phyloP scores from a whole-genome alignment of 768 basidiomycete genomes.

The Tremella yokohamensis region DNA sequence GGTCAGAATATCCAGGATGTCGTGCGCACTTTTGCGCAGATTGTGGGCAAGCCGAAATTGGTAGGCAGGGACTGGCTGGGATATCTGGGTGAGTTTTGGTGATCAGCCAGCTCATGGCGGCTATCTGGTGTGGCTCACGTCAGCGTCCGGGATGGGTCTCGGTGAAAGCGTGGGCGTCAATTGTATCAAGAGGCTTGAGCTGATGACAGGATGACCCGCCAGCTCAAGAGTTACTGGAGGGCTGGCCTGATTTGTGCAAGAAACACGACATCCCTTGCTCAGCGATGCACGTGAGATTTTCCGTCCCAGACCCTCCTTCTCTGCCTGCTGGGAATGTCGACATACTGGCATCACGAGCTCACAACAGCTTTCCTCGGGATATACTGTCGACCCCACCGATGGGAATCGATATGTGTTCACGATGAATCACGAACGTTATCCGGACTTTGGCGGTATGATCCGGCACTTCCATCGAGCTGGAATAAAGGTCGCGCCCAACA shows the following conservation, averaged over 20 bases:
- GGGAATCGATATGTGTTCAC: slow-evolving; percentile 43
- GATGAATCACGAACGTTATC: slow-evolving; percentile 47
- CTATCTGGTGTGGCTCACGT: not conserved
- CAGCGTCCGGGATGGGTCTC: slow-evolving; percentile 43
- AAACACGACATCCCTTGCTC: slow-evolving; percentile 49
- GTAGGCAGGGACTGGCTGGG: slow-evolving; percentile 45
- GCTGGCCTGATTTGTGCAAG: slow-evolving; percentile 46
- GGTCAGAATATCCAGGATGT: slow-evolving; percentile 36
- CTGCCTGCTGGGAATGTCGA: not conserved
- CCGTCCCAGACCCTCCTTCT: not conserved
- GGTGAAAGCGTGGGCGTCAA: slow-evolving; percentile 29
- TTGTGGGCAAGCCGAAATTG: slow-evolving; percentile 39
- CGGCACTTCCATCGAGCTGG: slow-evolving; percentile 42
- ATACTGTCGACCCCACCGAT: slow-evolving; percentile 31
- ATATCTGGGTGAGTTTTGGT: slow-evolving; percentile 36
- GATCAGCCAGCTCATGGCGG: not conserved
- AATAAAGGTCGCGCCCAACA: slow-evolving; percentile 49
- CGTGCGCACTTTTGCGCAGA: slow-evolving; percentile 36
- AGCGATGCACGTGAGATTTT: slow-evolving; percentile 39
- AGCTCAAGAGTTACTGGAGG: slow-evolving; percentile 44
- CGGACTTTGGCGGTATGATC: slow-evolving; percentile 47
- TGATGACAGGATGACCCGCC: slow-evolving; percentile 32
- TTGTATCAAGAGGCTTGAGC: not conserved
- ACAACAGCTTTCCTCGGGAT: slow-evolving; percentile 44
- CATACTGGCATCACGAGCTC: not conserved